Base-by-base conservation (phyloP, 441 rosid genomes). In the Adansonia madagascariensis region DNA sequence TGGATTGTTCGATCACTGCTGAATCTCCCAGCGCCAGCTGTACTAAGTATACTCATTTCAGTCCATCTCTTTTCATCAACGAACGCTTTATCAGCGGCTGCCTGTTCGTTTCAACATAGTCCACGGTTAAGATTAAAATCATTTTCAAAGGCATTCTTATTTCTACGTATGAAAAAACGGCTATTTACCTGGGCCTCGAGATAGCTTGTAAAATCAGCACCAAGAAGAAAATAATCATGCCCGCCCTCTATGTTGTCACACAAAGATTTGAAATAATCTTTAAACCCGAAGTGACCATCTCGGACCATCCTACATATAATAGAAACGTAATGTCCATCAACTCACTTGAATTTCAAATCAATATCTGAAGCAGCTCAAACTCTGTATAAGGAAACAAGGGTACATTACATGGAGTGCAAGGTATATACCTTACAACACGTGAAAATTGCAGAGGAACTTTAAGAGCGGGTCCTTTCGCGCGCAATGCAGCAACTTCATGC, bases 391-490 rank as follows among this genome's bases (percentile, higher is more conserved):
- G 17, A 65, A 65, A 43, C 46, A 65, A 60, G 15, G 31, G 11
- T 8, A 4, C 17, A n/a, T 64, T 68, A 68, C 56, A 47, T 22
- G 14, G 72, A 68, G 47, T 27, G 22, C 8, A 71, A 8, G 24
- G 4, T 39, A 61, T 61, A n/a, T 57, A 77, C 91, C 91, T 88
- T 61, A 88, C 87, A 59, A 88, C 91, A 62, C 91, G 85, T 61
- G 87, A 86, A 77, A 88, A 86, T 70, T 88, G 91, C 46, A 80
- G 86, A 77, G 91, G 88, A 62, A 83, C 84, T 81, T 83, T 82
- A 46, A 66, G 68, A 49, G 76, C 24, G 8, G 80, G 44, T 63
- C 80, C 85, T 74, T 84, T 77, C 79, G 80, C 84, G 2, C 86
- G 89, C 82, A 85, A 76, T 59, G 73, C 82, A 49, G 75, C 80